A percentile compares a stretch with the other conserved stretches of the same genome.
phyloP scores from a whole-genome alignment of 176 grass and related monocot species.

The Lolium multiflorum region DNA sequence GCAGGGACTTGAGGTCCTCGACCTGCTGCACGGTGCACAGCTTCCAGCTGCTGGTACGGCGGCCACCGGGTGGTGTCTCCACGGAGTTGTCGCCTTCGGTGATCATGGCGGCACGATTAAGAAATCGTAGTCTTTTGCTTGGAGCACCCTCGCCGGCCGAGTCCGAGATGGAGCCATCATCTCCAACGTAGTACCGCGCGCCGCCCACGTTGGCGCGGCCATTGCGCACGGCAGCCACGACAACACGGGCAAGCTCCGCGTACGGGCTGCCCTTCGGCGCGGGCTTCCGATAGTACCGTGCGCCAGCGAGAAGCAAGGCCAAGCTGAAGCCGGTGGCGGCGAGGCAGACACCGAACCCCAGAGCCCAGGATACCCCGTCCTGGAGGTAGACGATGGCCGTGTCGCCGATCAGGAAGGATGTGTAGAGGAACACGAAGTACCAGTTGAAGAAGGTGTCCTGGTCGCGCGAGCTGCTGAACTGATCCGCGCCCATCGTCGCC shows the following conservation, averaged over 20 bases:
- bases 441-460: slow-evolving; percentile 75
- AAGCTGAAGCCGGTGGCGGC: slow-evolving; percentile 24
- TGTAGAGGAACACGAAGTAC: slow-evolving; percentile 69
- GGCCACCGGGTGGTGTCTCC: slow-evolving; percentile 18
- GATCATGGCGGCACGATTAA: slow-evolving; percentile 60
- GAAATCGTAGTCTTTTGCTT: slow-evolving; percentile 43
- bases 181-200: slow-evolving; percentile 32
- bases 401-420: slow-evolving; percentile 40
- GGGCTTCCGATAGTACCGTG: slow-evolving; percentile 48
- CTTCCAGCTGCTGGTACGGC: slow-evolving; percentile 35
- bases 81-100: slow-evolving; percentile 2
- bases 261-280: slow-evolving; percentile 65
- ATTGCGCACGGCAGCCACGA: slow-evolving; percentile 45
- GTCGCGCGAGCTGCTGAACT: slow-evolving; percentile 56
- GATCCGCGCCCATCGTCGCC: slow-evolving; percentile 69
- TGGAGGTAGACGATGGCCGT: slow-evolving; percentile 72
- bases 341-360: slow-evolving; percentile 45
- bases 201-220: neutral
- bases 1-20: slow-evolving; percentile 53
- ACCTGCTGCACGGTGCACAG: slow-evolving; percentile 45
- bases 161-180: neutral
- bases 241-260: slow-evolving; percentile 56
- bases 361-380: slow-evolving; percentile 58
- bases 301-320: slow-evolving; percentile 46
- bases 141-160: slow-evolving; percentile 9